Conservation (phyloP, 2,329 filamentous ascomycete species). For the Diaporthe ilicicola region DNA sequence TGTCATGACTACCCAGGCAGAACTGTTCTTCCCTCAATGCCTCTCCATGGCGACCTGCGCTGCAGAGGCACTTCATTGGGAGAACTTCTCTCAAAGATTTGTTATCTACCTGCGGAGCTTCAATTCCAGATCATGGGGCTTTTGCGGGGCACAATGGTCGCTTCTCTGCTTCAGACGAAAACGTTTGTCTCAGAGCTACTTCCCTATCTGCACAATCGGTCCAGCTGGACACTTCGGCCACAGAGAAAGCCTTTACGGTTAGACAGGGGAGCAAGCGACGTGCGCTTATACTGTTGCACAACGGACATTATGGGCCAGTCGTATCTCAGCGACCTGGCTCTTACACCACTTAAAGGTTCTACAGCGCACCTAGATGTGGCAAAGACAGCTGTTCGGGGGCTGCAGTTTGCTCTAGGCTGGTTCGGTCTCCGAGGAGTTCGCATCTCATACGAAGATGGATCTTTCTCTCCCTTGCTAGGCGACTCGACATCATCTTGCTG, state of each 20-base stretch:
- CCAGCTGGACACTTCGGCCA: not conserved
- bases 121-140: not conserved
- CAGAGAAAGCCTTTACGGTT: not conserved
- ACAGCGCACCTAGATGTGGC: too few relatives aligned
- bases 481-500: not conserved
- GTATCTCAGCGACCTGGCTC: not conserved
- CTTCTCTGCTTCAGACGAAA: not conserved
- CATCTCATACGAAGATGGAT: not conserved
- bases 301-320: not conserved
- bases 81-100: not conserved
- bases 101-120: not conserved
- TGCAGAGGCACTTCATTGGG: not conserved
- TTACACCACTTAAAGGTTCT: not conserved
- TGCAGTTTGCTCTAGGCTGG: not conserved
- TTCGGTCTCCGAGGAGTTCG: not conserved
- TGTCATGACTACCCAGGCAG: not conserved
- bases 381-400: not conserved
- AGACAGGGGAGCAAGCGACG: not conserved
- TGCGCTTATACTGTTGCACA: not conserved
- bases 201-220: not conserved
- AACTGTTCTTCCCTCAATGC: not conserved
- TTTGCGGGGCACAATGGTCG: not conserved
- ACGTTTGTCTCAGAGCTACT: not conserved
- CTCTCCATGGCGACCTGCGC: not conserved
- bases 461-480: not conserved